Conservation (phyloP, 192 early-diverging fungal species). For the Paraglomus brasilianum region DNA sequence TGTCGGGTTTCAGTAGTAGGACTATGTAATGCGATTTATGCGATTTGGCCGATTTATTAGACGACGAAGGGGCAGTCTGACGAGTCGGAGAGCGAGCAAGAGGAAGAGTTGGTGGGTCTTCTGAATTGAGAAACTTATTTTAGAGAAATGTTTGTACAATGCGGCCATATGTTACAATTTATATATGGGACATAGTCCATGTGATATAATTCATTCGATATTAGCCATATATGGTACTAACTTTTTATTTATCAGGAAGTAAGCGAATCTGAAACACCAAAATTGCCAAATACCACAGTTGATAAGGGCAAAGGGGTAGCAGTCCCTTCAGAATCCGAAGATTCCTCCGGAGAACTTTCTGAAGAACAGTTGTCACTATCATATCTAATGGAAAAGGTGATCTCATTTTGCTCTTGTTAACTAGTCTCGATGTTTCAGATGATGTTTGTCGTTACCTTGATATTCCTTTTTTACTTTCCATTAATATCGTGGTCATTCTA, state of each 20-base stretch:
- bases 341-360: background rate
- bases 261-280: background rate
- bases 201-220: background rate
- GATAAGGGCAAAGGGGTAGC: slow-evolving; percentile 29
- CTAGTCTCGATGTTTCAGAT: no score
- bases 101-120: background rate
- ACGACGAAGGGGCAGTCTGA: background rate
- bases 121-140: background rate
- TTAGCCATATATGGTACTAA: background rate
- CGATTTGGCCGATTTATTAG: background rate
- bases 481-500: background rate
- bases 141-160: background rate
- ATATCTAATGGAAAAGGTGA: slow-evolving; percentile 1
- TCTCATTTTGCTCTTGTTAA: no score
- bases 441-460: no score
- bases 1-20: background rate
- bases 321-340: slow-evolving; percentile 13
- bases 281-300: background rate
- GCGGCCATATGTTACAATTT: background rate
- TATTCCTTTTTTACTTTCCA: no score
- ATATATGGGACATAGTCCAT: background rate
- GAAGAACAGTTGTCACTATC: background rate
- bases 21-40: background rate
- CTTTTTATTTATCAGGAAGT: slow-evolving; percentile 16
- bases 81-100: slow-evolving; percentile 24